These are phyloP conservation scores for Glebionis coronaria DNA, from an alignment of 129 eudicot genomes.

Conservation along the genomic window DNA sequence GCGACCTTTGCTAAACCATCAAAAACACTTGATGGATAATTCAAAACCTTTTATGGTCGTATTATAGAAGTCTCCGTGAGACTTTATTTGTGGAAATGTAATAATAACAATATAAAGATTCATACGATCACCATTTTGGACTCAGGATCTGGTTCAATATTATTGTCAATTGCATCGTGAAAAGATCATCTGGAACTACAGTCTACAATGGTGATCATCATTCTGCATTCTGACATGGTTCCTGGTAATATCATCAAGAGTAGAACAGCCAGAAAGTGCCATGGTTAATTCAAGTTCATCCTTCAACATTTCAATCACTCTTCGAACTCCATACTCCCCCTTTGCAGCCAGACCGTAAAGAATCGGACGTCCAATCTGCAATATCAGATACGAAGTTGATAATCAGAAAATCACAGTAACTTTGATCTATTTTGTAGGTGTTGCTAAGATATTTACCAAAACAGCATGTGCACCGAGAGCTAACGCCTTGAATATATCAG, in stretches of 20 bases:
- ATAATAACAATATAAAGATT: too few relatives aligned
- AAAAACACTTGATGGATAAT: too few relatives aligned
- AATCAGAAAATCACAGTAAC: not conserved
- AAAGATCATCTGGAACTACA: not conserved
- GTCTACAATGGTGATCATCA: conserved; percentile 22
- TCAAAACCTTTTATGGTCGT: too few relatives aligned
- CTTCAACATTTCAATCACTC: conserved; percentile 62
- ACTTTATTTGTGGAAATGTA: too few relatives aligned
- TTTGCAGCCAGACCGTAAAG: conserved; percentile 66
- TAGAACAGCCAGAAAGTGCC: conserved; percentile 78
- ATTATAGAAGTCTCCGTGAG: too few relatives aligned
- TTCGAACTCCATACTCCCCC: conserved; percentile 58
- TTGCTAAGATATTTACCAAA: conserved; percentile 39
- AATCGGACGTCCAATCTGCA: conserved; percentile 71
- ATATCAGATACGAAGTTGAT: not conserved
- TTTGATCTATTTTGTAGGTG: not conserved
- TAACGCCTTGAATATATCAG: conserved; percentile 85
- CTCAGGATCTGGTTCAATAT: not conserved
- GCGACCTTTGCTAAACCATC: too few relatives aligned
- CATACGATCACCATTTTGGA: not conserved
- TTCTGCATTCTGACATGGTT: conserved; percentile 47
- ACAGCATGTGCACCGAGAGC: conserved; percentile 87
- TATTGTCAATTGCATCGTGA: not conserved
- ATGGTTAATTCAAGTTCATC: conserved; percentile 75
- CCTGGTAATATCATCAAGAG: conserved; percentile 56